Base-by-base conservation (phyloP, 1,284 basidiomycete genomes). In the Cryptococcus sp. region DNA sequence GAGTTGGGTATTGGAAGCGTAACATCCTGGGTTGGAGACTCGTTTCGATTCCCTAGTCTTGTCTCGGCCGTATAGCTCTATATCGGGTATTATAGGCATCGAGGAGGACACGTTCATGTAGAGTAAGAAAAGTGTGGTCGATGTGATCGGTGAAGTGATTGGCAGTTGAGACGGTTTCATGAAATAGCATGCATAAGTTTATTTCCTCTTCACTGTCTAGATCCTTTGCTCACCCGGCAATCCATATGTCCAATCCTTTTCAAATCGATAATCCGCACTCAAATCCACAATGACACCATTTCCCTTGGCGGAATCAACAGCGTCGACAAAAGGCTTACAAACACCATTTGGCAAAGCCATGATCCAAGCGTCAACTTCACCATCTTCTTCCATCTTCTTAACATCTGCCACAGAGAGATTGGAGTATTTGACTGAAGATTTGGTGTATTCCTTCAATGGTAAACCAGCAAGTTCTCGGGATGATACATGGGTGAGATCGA, bases 341-440 rank as follows among this genome's bases (percentile, higher is more conserved):
- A 93, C 83, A 16, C 94, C 96, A 67, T 98, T 99, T 28, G 94
- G 94, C 41, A 99, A 82, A 1, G 94, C 94, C 90, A 97, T 94
- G 53, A 98, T 83, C 91, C 92, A 97, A 10, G 90, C 92, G 69
- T 97, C 92, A 19, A 97, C 89, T 66, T 87, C 86, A 22, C 87
- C 86, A 52, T 83, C 79, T 75, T 86, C 84, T 75, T 93, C 92
- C 85, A 97, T 88, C 67, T 78, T 79, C 72, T 88, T 83, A 9
- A 96, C 86, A 61, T 93, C 88, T 56, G 80, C 76, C 2, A 80
- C 72, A 0, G 84, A 86, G 16, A 97, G 80, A 75, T 93, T 90
- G 53, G 83, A 83, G 77, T 92, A 94, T 24, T 75, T 81, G 52
- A 98, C 77, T 1, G 81, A 56, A 0, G 82, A 75, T 77, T 94